phyloP scores from a whole-genome alignment of 2,329 filamentous ascomycete species.

The Metarhizium album region DNA sequence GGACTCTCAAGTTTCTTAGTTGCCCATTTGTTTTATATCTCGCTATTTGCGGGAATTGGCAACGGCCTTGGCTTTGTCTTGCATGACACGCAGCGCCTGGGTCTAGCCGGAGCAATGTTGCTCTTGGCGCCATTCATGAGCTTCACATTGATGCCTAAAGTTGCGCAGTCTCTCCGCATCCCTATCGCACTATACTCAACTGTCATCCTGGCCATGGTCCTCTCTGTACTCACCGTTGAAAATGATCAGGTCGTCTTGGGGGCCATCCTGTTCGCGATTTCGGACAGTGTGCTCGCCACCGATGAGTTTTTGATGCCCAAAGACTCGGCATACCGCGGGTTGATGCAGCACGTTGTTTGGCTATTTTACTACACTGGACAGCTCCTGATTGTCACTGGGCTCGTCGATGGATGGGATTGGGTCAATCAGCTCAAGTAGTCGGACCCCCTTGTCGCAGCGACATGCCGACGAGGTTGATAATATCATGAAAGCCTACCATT shows the following conservation, averaged over 20 bases:
- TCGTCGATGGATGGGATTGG: constrained; percentile 4
- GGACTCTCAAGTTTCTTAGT: constrained; percentile 23
- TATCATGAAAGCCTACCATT: too few relatives aligned
- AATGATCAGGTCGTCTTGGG: constrained; percentile 16
- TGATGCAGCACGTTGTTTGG: constrained; percentile 26
- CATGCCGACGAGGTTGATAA: background rate
- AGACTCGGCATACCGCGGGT: constrained; percentile 13
- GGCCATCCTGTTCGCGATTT: constrained; percentile 21
- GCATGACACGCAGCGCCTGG: constrained; percentile 8
- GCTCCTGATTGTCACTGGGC: constrained; percentile 16
- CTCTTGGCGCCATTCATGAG: constrained; percentile 18
- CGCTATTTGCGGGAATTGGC: constrained; percentile 13
- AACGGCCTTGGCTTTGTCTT: constrained; percentile 6
- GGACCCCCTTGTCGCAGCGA: background rate
- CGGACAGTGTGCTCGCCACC: constrained; percentile 21
- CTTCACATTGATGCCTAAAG: constrained; percentile 16
- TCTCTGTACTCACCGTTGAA: constrained; percentile 18
- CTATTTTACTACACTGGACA: constrained; percentile 25
- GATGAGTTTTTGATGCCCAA: constrained; percentile 21
- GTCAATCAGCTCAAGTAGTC: background rate
- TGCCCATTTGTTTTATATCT: constrained; percentile 23
- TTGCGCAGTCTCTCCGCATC: constrained; percentile 12
- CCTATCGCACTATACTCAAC: constrained; percentile 23
- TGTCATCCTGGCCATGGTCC: constrained; percentile 21
- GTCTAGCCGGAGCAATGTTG: constrained; percentile 10